Conservation (phyloP, 129 eudicot species). For the Kitagawia praeruptora region DNA sequence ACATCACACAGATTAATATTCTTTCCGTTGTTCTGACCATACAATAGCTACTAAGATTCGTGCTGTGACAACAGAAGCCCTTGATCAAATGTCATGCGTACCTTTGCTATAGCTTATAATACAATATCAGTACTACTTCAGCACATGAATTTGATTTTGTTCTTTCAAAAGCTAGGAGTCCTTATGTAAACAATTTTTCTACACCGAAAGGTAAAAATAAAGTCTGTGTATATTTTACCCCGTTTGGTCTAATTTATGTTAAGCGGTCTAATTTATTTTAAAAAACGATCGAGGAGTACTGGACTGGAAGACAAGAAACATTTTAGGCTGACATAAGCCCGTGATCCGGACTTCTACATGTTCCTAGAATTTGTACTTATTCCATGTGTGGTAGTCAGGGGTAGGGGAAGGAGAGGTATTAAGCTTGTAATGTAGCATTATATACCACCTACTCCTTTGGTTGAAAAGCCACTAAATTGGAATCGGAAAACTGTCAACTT, state of each 20-base stretch:
- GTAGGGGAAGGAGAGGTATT: no score
- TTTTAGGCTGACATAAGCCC: no score
- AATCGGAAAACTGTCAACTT: background rate
- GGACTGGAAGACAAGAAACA: no score
- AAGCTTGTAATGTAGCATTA: no score
- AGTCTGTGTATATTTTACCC: background rate
- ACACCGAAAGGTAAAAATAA: background rate
- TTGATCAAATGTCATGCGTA: background rate
- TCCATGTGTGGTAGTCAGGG: no score
- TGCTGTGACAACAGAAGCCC: background rate
- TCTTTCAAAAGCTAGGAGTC: background rate
- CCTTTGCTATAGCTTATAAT: background rate
- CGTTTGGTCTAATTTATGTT: background rate
- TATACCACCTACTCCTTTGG: background rate
- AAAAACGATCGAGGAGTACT: no score
- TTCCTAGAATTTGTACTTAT: no score
- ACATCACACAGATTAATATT: background rate
- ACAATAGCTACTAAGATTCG: background rate
- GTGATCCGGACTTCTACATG: no score
- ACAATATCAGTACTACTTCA: background rate
- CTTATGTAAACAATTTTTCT: background rate
- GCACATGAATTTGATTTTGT: background rate
- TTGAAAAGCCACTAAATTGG: background rate
- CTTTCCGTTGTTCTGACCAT: background rate
- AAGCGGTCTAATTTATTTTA: no score